Evolutionary conservation across 495 filamentous ascomycete species (phyloP), one percentile per base, ranked within the genome.

Genomic region (Lepraria neglecta): DNA sequence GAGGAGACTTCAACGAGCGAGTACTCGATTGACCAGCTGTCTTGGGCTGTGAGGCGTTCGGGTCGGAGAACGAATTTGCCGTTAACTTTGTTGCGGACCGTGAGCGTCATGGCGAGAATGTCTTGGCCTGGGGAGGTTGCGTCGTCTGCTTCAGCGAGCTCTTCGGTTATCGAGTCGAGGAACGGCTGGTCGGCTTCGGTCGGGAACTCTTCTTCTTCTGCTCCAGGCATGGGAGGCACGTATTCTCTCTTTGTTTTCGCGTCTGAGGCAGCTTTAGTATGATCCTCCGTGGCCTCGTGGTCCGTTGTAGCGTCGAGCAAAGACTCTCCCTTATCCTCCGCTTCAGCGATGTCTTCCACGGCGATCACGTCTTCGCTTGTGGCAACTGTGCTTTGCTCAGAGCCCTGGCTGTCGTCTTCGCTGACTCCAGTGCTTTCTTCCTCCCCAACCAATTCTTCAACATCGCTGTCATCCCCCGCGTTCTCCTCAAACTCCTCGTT

Each of bases 1-100:
- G 65, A 60, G 0, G 66, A 42, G 2, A 85, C 65, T 67, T 94
- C 87, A 48, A 77, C 72, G 35, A 96, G 70, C 28, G 82, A 76
- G 72, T 95, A 96, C 59, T 95, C 84, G 44, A 97, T 73, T 0
- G 72, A 71, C 92, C 94, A 98, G 2, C 74, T 70, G 64, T 92
- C 82, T 0, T 63, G 14, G 15, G 72, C 51, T 0, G 35, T 64
- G 46, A 95, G 69, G 1, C 77, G 51, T 1, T 70, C 54, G 0
- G 90, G 89, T 2, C 91, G 83, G 1, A 72, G 61, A 10, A 91
- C 84, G 56, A 78, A 75, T 19, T 74, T 54, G 28, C 80, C 84
- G 72, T 96, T 90, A 58, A 96, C 79, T 59, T 78, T 80, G 73
- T 90, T 92, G 60, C 81, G 81, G 60, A 89, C 76, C 0, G 82